Conservation (phyloP, 371 early-diverging fungal genomes). For the Mortierella sp. region DNA sequence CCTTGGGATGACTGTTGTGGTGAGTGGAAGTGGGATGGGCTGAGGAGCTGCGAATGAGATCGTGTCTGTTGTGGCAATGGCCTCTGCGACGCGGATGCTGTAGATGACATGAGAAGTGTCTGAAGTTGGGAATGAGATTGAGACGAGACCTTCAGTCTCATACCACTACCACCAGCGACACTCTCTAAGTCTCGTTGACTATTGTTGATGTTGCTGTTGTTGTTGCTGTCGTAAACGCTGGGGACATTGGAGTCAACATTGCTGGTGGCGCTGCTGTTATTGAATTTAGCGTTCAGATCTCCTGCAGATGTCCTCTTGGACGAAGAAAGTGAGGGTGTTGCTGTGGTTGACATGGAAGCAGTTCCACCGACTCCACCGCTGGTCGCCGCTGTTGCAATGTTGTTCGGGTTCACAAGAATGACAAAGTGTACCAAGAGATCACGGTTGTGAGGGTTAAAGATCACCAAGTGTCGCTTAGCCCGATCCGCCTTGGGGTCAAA, state of each 20-base stretch:
- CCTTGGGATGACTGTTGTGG: neutral
- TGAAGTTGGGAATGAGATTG: slow-evolving; percentile 45
- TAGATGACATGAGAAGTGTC: slow-evolving; percentile 17
- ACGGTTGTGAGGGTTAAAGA: slow-evolving; percentile 54
- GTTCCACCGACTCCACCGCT: neutral
- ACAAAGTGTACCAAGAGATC: slow-evolving; percentile 56
- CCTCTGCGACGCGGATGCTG: slow-evolving; percentile 14
- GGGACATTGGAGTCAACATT: no score
- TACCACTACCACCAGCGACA: no score
- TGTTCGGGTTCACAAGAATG: slow-evolving; percentile 24
- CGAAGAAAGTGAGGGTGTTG: no score
- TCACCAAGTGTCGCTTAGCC: slow-evolving; percentile 52
- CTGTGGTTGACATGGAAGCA: neutral
- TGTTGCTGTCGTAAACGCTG: neutral
- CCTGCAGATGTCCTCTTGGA: slow-evolving; percentile 22
- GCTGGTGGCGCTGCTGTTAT: neutral
- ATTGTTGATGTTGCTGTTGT: neutral
- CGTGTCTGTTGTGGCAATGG: slow-evolving; percentile 21
- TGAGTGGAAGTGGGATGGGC: neutral
- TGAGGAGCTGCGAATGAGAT: slow-evolving; percentile 5
- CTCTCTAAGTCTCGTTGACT: no score
- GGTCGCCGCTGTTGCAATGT: neutral
- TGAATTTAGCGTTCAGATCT: slow-evolving; percentile 17
- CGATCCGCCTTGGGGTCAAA: slow-evolving; percentile 9
- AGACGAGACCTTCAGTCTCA: slow-evolving; percentile 14